Percentiles rank a stretch among this genome's conserved stretches.
phyloP scores from a whole-genome alignment of 345 rosid genomes.

The Arabidopsis suecica region DNA sequence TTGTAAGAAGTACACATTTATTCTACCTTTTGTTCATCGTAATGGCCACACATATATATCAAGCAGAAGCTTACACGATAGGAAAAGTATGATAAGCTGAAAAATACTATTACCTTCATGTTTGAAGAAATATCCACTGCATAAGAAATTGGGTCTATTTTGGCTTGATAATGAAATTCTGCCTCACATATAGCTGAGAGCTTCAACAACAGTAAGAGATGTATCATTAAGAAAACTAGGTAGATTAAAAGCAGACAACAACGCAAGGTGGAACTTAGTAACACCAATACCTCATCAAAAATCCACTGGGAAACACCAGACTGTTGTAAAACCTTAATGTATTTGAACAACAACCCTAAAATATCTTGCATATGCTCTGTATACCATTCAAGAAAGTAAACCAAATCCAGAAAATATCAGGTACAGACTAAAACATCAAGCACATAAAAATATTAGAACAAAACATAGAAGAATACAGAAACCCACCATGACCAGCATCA shows the following conservation, averaged over 20 bases:
- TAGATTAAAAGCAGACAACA: neutral
- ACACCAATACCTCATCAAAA: conserved; percentile 81
- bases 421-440: conserved; percentile 20
- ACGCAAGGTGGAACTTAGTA: neutral
- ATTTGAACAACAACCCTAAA: conserved; percentile 75
- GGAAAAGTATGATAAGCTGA: neutral
- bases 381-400: conserved; percentile 25
- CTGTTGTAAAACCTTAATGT: conserved; percentile 67
- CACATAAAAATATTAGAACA: conserved; percentile 13
- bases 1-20: conserved; percentile 16
- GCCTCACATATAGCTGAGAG: conserved; percentile 80
- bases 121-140: conserved; percentile 54
- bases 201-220: conserved; percentile 56
- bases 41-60: neutral
- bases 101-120: conserved; percentile 60
- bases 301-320: conserved; percentile 85
- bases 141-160: conserved; percentile 63
- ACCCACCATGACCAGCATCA: conserved; percentile 91
- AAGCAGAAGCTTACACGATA: conserved; percentile 1
- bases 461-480: conserved; percentile 16
- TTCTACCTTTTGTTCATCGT: neutral
- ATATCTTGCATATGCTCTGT: conserved; percentile 82
- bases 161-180: conserved; percentile 81
- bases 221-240: conserved; percentile 17
- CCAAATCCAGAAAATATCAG: neutral